phyloP scores from a whole-genome alignment of 345 rosid genomes.

The Eucalyptus tenuipes region DNA sequence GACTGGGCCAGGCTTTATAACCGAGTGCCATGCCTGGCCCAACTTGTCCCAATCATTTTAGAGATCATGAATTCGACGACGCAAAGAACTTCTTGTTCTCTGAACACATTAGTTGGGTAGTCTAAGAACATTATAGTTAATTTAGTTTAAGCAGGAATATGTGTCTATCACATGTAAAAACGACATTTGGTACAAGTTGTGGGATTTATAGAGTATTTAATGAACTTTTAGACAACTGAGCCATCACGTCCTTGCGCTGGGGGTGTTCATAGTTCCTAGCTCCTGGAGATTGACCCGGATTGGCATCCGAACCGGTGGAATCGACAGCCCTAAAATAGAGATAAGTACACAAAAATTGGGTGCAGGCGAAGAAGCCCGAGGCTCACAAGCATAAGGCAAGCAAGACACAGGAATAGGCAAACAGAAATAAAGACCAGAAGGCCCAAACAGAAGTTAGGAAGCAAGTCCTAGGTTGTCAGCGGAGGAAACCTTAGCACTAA shows the following conservation, averaged over 20 bases:
- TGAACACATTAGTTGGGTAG: background rate
- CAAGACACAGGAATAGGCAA: background rate
- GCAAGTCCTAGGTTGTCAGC: background rate
- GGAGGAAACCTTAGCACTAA: background rate
- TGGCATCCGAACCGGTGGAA: background rate
- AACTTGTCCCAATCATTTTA: background rate
- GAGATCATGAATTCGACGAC: background rate
- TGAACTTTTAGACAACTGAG: too few relatives aligned
- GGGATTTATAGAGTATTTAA: background rate
- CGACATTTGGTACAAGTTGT: background rate
- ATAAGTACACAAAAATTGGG: background rate
- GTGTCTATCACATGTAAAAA: background rate
- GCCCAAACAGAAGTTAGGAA: background rate
- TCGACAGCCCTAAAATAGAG: background rate
- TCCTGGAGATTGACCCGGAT: background rate
- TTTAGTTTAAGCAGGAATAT: background rate
- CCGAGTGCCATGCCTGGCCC: background rate
- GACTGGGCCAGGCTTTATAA: background rate
- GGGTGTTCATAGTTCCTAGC: background rate
- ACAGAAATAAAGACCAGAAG: background rate
- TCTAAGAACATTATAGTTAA: background rate
- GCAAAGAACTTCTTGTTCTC: background rate
- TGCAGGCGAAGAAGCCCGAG: background rate
- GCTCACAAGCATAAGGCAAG: background rate
- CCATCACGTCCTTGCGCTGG: background rate